Evolutionary conservation across 2,329 filamentous ascomycete genomes (phyloP), one percentile per base, ranked within the genome.

Genomic region (Aspergillus fructus): DNA sequence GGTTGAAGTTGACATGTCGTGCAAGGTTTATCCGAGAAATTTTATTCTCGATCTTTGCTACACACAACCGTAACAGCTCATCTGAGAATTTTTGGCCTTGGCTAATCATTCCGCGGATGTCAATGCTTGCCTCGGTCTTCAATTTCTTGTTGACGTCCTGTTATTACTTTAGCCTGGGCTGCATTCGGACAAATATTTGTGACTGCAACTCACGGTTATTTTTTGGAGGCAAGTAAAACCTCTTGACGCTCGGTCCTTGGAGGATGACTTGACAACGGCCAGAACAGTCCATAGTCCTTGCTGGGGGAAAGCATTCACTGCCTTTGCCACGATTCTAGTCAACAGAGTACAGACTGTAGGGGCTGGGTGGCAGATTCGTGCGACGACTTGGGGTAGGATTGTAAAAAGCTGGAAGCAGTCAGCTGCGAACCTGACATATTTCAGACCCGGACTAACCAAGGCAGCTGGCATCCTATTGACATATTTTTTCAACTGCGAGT

Each of bases 231-330:
- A 76, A 33, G 68, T 67, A 42, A 74, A 68, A 11, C 85, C 86
- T 57, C 85, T 79, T 7, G 74, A 76, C 3, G 80, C 79, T 58
- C 93, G 85, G 53, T 93, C 89, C 13, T 83, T 81, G 59, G 91
- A 87, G 33, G 83, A 89, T 0, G 91, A 90, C 56, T 93, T 93
- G 65, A 92, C 88, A 45, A 97, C 88, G 8, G 93, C 91, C 53
- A 97, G 84, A 37, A 99, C 78, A 67, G 89, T 90, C 96, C 94
- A 99, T 24, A 97, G 75, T 1, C 93, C 89, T 73, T 99, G 94
- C 59, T 90, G 91, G 0, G 94, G 93, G 72, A 97, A 90, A n/a
- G 86, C 81, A 42, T 86, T 83, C 8, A 96, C 88, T n/a, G 97
- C 91, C 70, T 90, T 93, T 59, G 89, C 78, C 55, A 99, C 92